A percentile compares a stretch with the other conserved stretches of the same genome.
Evolutionary conservation across 2,329 filamentous ascomycete species (phyloP).

Genomic region (Intubia oerlemansii): DNA sequence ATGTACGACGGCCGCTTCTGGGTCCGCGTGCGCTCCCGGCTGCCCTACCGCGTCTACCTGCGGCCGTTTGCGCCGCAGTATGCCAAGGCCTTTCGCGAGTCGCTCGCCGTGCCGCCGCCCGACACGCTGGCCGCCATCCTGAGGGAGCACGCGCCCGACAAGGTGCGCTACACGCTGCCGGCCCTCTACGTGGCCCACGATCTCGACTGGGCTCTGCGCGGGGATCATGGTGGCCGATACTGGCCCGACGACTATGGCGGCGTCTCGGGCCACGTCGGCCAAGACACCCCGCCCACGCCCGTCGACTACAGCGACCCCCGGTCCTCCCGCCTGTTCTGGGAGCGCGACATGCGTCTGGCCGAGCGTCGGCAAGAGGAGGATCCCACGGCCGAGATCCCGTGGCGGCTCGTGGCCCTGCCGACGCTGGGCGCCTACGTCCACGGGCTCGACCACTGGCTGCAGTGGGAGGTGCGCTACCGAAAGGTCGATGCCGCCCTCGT

Average conservation of each 20-base stretch:
- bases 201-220: conserved; percentile 9
- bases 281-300: not conserved
- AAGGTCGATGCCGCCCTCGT: too few relatives aligned
- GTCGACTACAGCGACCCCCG: not conserved
- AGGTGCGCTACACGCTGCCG: conserved; percentile 32
- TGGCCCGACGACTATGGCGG: conserved; percentile 3
- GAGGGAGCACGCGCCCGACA: conserved; percentile 28
- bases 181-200: conserved; percentile 26
- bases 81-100: conserved; percentile 25
- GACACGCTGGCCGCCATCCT: conserved; percentile 16
- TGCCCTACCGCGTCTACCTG: conserved; percentile 20
- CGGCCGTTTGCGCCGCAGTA: conserved; percentile 23
- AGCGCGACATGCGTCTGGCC: conserved; percentile 1
- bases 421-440: conserved; percentile 27
- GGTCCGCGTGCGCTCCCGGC: conserved; percentile 25
- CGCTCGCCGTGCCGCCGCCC: conserved; percentile 11
- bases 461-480: conserved; percentile 27
- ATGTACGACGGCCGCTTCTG: conserved; percentile 43
- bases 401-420: conserved; percentile 29
- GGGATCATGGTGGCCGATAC: conserved; percentile 6
- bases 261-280: too few relatives aligned
- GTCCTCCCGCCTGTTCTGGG: conserved; percentile 2
- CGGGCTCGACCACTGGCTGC: conserved; percentile 23
- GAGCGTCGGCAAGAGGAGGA: not conserved
- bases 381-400: conserved; percentile 7